Evolutionary conservation across 108 stramenopile genomes (phyloP), one percentile per base, ranked within the genome.

Genomic region (Aureococcus anophagefferens): DNA sequence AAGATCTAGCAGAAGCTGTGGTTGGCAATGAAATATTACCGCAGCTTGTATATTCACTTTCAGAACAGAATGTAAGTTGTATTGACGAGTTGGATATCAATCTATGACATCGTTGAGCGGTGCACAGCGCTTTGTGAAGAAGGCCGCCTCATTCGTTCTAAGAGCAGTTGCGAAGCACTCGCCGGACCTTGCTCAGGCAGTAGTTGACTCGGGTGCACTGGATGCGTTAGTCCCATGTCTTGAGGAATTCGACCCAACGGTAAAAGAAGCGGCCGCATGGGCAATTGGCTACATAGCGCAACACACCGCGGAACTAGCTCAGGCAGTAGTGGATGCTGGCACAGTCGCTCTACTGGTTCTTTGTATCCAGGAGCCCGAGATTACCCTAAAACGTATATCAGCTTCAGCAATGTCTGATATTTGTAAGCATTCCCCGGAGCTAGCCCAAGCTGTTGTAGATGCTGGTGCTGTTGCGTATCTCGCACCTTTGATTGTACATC

Each of bases 241-340:
- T 30, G 83, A 87, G 79, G 86, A 87, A 66, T 87, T 87, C 62
- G 86, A 87, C 81, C 84, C 86, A 25, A 84, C 76, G 25, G 86
- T 87, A 35, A 87, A 87, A 67, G 87, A 87, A 66, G 79, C 85
- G 14, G 87, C 87, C 35, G 87, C 85, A 16, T 87, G 87, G 87
- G 87, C 87, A n/a, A 86, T 87, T 35, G 87, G 87, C 0, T 87
- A 86, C 80, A 87, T 87, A 29, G 87, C 87, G 29, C 81, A 84
- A 64, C 87, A 87, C 76, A 87, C 83, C 0, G 68, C 81, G 35
- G 83, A 79, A 51, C 83, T 88, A 3, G 87, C 87, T 37, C 86
- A 86, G 72, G 80, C 77, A 29, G 86, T 88, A 11, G 85, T 88
- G 33, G 86, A 88, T 66, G 84, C 86, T 28, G 87, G 87, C 30